Percentiles rank a stretch among this genome's conserved stretches.
Conservation (phyloP, 345 rosid genomes). For the Kandelia obovata region DNA sequence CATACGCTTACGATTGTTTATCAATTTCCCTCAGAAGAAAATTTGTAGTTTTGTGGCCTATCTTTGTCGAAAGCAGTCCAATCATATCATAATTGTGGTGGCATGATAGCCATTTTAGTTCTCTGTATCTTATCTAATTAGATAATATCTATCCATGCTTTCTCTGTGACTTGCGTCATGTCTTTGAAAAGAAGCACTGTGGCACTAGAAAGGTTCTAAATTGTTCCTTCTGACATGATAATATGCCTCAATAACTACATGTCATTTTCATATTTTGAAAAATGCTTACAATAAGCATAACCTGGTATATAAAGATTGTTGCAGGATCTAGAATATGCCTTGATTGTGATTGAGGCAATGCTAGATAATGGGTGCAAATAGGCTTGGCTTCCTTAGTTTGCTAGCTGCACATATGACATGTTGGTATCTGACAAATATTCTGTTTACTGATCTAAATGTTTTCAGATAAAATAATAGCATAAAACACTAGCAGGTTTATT, state of each 20-base stretch:
- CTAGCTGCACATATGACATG: too few relatives aligned
- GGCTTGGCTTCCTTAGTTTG: too few relatives aligned
- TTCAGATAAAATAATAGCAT: too few relatives aligned
- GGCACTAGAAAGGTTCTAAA: not conserved
- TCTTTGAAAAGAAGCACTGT: not conserved
- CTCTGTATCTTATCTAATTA: not conserved
- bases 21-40: not conserved
- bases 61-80: not conserved
- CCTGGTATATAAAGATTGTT: not conserved
- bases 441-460: too few relatives aligned
- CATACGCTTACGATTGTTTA: not conserved
- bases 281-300: not conserved
- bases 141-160: constrained; percentile 5
- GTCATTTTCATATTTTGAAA: not conserved
- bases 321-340: not conserved
- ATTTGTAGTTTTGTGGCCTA: not conserved
- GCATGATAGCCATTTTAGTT: not conserved
- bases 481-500: too few relatives aligned
- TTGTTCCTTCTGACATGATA: not conserved
- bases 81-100: not conserved
- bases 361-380: too few relatives aligned
- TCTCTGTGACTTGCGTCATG: not conserved
- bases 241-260: not conserved
- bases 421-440: too few relatives aligned
- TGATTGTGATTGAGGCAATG: not conserved